Base-by-base conservation (phyloP, 106 monocot species). In the Hemerocallis citrina region DNA sequence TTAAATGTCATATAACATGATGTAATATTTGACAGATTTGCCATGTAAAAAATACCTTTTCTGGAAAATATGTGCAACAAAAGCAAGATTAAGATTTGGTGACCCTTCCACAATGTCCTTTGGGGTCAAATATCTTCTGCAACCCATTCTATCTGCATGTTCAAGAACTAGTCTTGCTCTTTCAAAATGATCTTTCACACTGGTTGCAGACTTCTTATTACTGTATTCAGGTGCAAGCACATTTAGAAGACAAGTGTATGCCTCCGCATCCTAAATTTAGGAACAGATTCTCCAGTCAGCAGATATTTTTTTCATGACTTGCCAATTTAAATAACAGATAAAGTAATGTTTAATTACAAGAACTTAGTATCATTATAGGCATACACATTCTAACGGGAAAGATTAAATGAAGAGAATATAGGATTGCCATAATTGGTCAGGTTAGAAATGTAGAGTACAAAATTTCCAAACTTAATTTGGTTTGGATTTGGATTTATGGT, bases 91-190 rank as follows among this genome's bases (percentile, higher is more conserved):
- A 16, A 92, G 71, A 71, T 92, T 92, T 41, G 81, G 81, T 42
- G 65, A 85, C 16, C 92, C 92, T 48, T 92, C 92, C 61, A 92
- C 71, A 65, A 92, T 92, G 60, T 92, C 92, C 62, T 77, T 85
- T 44, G 92, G 73, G n/a, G 84, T 88, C 54, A 92, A 72, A 65
- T 84, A 92, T 81, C 92, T 88, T 69, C 84, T 92, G 71, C 92
- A 92, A 34, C 88, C 88, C 81, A 92, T 92, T 57, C 92, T 88
- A 59, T 92, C 92, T 47, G 92, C 88, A 69, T 92, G 92, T 50
- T 92, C 84, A 65, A 92, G 81, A 52, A 92, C 92, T 64, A 92
- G 68, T 59, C 63, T 81, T 52, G 92, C 92, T 71, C 88, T 81
- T 64, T 85, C 78, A n/a, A 92, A 62, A 38, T 63, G 73, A 78